Evolutionary conservation across 257 asterid genomes (phyloP), one percentile per base, ranked within the genome.

Genomic region (Paulownia fortunei): DNA sequence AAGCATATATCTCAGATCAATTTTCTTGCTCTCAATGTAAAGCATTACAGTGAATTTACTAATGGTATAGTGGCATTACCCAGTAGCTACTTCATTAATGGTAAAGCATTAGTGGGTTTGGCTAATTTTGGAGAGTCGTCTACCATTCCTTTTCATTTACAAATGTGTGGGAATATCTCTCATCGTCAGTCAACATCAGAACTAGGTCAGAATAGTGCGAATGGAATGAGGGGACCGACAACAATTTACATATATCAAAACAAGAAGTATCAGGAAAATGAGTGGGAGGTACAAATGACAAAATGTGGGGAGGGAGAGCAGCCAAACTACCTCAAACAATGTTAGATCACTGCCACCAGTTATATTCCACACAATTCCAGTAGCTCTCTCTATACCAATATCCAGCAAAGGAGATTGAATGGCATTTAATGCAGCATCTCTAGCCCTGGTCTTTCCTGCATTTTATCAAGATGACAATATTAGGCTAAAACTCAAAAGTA

Each of bases 321-420:
- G 47, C 15, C 68, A 67, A 69, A 63, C 63, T 83, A 94, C 99
- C 97, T 94, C 98, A 84, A 88, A 90, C 86, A 94, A 84, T 73
- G 98, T 94, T 74, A 94, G 82, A 84, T 94, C 98, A 73, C 80
- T 89, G 72, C 98, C 98, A 42, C 98, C 98, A 56, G 98, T 92
- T 72, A 94, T 94, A 81, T 92, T 94, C 98, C 97, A 94, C 83
- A 94, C 98, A 83, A 94, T 92, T 61, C 98, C 98, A 39, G 98
- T 92, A 69, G 98, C 98, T 76, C 97, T 89, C 86, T 94, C 97
- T 64, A 94, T 94, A 65, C 98, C 97, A 27, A 92, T 88, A 80
- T 92, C 98, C 76, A 94, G 74, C 75, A 94, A 83, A 79, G 98
- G 98, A 79, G 98, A 92, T 76, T 91, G 97, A 76, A 90, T 88